Base-by-base conservation (phyloP, 495 filamentous ascomycete genomes). In the Oidiodendron maius region DNA sequence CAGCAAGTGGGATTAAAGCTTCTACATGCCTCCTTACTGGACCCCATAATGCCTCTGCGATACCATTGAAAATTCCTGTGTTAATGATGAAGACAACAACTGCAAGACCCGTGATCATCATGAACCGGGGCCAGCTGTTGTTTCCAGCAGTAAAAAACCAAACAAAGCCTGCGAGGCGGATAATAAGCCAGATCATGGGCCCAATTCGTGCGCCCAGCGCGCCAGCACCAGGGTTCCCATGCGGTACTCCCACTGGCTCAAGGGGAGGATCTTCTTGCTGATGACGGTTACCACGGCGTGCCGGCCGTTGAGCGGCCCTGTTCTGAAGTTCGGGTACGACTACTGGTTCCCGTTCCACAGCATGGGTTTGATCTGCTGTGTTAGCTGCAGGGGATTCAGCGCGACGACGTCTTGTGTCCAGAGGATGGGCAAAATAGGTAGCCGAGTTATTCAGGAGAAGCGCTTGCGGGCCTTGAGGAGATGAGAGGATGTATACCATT, bases 71-170 rank as follows among this genome's bases (percentile, higher is more conserved):
- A 20, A 86, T 49, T 3, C 81, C 80, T 0, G 81, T 80, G 52
- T 89, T 82, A 0, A 82, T 71, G 1, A 87, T 61, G 35, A 89
- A 77, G 9, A 87, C 67, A 5, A 76, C 53, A 10, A 83, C 51
- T 1, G 80, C 74, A 12, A 83, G 65, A 2, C 75, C 56, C n/a
- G 75, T 65, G 26, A 91, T 71, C 22, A 84, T 75, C 13, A 87
- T 48, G 52, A 78, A 81, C 26, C 87, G 78, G 6, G 77, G 75
- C 83, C 83, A 90, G 36, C 68, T 74, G 3, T 82, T 77, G 22
- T 80, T 77, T n/a, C 80, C 77, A 6, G 80, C 77, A 15, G 84
- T 86, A 51, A 91, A 86, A 63, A 89, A 80, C 69, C 85, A 91
- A 28, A 87, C 78, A 64, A 94, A 87, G 40, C 82, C 74, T 36